Percentiles rank a stretch among this genome's conserved stretches.
phyloP scores from a whole-genome alignment of 176 grass and related monocot species.

The Tillandsia leiboldiana region DNA sequence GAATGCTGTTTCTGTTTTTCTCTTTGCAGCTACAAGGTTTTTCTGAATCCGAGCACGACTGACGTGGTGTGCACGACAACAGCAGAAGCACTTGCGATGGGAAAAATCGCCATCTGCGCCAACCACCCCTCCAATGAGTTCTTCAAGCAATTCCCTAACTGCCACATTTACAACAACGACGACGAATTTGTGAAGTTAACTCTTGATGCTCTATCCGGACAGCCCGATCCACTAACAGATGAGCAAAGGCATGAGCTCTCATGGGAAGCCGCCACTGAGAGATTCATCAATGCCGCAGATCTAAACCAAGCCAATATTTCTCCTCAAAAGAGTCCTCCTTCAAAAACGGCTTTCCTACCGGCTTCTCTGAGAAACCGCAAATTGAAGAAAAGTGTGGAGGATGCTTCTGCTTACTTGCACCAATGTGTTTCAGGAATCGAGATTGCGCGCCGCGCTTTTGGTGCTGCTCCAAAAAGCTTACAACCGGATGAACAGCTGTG shows the following conservation, averaged over 20 bases:
- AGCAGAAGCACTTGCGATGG: constrained; percentile 94
- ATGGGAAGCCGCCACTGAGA: constrained; percentile 79
- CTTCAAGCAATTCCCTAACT: constrained; percentile 95
- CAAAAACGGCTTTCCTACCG: constrained; percentile 13
- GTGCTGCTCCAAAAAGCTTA: constrained; percentile 67
- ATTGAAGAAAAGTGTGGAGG: constrained; percentile 56
- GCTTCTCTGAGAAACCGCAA: constrained; percentile 50
- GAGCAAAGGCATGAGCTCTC: constrained; percentile 48
- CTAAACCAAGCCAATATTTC: constrained; percentile 15
- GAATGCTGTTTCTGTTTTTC: constrained; percentile 15
- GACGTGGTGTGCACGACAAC: constrained; percentile 90
- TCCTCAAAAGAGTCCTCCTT: neutral
- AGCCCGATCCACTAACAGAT: constrained; percentile 66
- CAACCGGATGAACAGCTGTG: constrained; percentile 57
- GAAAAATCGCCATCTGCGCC: constrained; percentile 89
- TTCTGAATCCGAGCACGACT: constrained; percentile 90
- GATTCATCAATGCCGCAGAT: constrained; percentile 63
- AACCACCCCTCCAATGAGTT: constrained; percentile 95
- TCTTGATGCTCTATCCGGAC: constrained; percentile 47
- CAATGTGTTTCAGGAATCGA: constrained; percentile 73
- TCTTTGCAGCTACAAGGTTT: constrained; percentile 71
- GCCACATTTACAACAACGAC: constrained; percentile 55
- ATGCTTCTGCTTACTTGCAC: constrained; percentile 62
- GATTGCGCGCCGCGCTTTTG: constrained; percentile 54
- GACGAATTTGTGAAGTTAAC: constrained; percentile 80